These are phyloP conservation scores for Phytophthora crassamura DNA, from an alignment of 352 stramenopile genomes.

Conservation along the genomic window DNA sequence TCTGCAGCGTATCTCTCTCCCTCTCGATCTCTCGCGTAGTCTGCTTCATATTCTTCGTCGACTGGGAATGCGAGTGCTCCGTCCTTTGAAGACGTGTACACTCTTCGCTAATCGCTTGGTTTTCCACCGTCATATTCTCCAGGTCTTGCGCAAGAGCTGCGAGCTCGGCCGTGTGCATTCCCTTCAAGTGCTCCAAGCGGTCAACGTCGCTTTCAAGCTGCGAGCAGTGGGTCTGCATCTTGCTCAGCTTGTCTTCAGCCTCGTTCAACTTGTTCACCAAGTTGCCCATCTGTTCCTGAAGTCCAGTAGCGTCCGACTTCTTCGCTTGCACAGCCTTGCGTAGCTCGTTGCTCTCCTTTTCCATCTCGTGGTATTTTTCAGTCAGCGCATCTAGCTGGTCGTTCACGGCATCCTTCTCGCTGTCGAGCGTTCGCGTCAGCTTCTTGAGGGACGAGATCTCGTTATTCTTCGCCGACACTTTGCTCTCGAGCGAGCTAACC, in stretches of 20 bases:
- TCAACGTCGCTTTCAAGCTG: slow-evolving; percentile 67
- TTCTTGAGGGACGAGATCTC: slow-evolving; percentile 76
- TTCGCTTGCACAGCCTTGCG: slow-evolving; percentile 44
- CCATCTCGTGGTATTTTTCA: slow-evolving; percentile 70
- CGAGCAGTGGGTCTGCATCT: slow-evolving; percentile 47
- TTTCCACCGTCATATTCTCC: slow-evolving; percentile 90
- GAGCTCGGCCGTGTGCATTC: slow-evolving; percentile 70
- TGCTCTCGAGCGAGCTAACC: slow-evolving; percentile 49
- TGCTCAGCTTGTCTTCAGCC: slow-evolving; percentile 51
- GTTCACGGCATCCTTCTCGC: slow-evolving; percentile 74
- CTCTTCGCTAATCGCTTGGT: slow-evolving; percentile 86
- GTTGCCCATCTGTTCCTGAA: slow-evolving; percentile 65
- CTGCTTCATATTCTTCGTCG: slow-evolving; percentile 58
- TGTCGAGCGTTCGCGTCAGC: slow-evolving; percentile 67
- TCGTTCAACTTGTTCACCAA: slow-evolving; percentile 69
- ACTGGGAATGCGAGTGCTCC: slow-evolving; percentile 61
- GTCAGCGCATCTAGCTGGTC: slow-evolving; percentile 77
- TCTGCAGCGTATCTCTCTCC: slow-evolving; percentile 69
- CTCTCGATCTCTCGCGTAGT: slow-evolving; percentile 66
- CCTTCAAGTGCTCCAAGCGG: slow-evolving; percentile 63
- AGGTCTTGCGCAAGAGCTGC: slow-evolving; percentile 76
- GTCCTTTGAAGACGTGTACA: slow-evolving; percentile 67
- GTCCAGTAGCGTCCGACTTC: slow-evolving; percentile 38
- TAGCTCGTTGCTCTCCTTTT: slow-evolving; percentile 57
- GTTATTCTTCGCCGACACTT: slow-evolving; percentile 45